These are phyloP conservation scores for Canavalia ensiformis DNA, from an alignment of 306 rosid species.

Conservation along the genomic window DNA sequence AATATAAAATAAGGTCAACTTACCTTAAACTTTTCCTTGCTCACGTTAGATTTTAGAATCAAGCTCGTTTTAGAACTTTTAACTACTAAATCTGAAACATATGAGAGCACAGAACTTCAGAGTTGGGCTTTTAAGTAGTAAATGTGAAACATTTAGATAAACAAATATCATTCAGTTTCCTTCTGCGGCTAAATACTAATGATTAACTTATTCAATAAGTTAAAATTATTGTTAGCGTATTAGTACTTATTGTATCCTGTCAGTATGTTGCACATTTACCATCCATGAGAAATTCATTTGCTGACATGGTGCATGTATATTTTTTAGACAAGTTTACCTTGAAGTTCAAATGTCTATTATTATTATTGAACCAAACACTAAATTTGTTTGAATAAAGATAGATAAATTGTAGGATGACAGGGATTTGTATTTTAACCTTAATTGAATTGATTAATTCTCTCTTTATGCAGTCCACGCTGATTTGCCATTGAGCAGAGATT, in stretches of 20 bases:
- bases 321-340: background rate
- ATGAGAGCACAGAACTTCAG: background rate
- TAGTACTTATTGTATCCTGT: background rate
- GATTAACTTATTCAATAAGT: background rate
- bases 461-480: slow-evolving; percentile 73
- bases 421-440: background rate
- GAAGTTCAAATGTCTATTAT: slow-evolving; percentile 14
- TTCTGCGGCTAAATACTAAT: background rate
- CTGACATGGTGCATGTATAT: background rate
- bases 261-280: background rate
- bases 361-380: background rate
- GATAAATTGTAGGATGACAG: background rate
- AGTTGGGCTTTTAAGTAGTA: background rate
- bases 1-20: background rate
- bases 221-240: background rate
- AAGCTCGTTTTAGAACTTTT: background rate
- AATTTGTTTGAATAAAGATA: background rate
- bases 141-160: background rate
- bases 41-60: background rate
- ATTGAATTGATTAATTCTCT: slow-evolving; percentile 39
- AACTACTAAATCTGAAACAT: background rate
- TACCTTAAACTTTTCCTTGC: background rate
- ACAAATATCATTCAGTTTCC: background rate
- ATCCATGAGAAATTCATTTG: background rate
- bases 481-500: slow-evolving; percentile 13